These are phyloP conservation scores for Fragilariopsis cylindrus DNA, from an alignment of 108 stramenopile genomes.

Conservation along the genomic window DNA sequence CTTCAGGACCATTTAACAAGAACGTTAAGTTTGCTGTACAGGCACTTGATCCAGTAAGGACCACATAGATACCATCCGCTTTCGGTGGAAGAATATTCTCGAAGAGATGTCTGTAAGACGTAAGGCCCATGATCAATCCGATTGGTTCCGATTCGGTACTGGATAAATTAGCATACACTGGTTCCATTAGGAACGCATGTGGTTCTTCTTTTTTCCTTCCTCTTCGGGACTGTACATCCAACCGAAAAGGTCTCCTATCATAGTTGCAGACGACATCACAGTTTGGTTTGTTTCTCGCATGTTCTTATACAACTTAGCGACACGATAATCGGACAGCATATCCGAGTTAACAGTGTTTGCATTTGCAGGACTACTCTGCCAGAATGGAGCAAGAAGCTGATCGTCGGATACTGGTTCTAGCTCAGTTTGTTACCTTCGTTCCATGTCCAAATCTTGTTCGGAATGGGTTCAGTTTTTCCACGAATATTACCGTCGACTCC, in stretches of 20 bases:
- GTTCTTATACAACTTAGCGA: conserved; percentile 6
- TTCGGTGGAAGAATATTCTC: conserved; percentile 14
- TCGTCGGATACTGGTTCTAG: conserved; percentile 13
- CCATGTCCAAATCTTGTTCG: conserved; percentile 14
- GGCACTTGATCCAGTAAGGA: conserved; percentile 12
- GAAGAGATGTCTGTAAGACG: conserved; percentile 23
- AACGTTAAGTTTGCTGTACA: conserved; percentile 28
- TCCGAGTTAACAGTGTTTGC: conserved; percentile 23
- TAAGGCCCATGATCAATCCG: conserved; percentile 14
- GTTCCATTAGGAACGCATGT: conserved; percentile 21
- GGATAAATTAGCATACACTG: conserved; percentile 12
- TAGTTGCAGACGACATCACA: conserved; percentile 5
- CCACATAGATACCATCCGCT: conserved; percentile 12
- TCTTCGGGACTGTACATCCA: conserved; percentile 17
- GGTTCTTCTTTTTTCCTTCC: conserved; percentile 15
- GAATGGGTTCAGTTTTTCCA: background rate
- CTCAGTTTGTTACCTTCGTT: background rate
- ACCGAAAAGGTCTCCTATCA: conserved; percentile 25
- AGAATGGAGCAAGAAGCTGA: conserved; percentile 26
- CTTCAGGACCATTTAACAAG: conserved; percentile 12
- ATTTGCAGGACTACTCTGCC: conserved; percentile 31
- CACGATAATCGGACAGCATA: conserved; percentile 11
- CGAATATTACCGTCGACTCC: background rate
- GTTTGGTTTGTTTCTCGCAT: conserved; percentile 1
- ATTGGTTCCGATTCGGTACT: background rate